Evolutionary conservation across 805 yeast species (phyloP), one percentile per base, ranked within the genome.

Genomic region (Sungouiella blattae): DNA sequence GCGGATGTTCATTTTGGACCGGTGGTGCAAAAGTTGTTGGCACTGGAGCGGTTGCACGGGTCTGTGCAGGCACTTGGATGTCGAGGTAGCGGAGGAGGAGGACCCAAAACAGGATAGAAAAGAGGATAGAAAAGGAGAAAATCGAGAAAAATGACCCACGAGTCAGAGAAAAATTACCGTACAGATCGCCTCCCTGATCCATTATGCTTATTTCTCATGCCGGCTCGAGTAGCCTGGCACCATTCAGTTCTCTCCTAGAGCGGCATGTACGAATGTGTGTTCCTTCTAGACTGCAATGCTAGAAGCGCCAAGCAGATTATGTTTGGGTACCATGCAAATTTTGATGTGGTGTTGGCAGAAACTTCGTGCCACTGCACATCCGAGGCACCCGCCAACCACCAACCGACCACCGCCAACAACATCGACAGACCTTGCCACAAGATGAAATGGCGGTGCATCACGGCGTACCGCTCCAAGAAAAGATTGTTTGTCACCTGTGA

Each of bases 401-500:
- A 17, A 9, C 18, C 17, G 26, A 11, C 26, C 11, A 36, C 30
- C 4, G 18, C 18, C 7, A 20, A 25, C 14, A 32, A 35, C 16
- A 34, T 7, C 12, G 32, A 33, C 9, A 17, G 14, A 6, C 5
- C 7, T 13, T 36, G 36, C 14, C 30, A 14, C 11, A 6, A 6
- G 14, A 33, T 12, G 13, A 33, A 37, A 20, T 21, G 28, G 26
- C 32, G 32, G 34, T 37, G 41, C 12, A 29, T 18, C 3, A 26
- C 26, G 3, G 22, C 14, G 11, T 13, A 23, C 9, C 11, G 25
- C 25, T 32, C 40, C 16, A 36, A 28, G 13, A 46, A 46, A 48
- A 48, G 44, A 28, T 41, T 40, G 12, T 37, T 35, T 9, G 49
- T 42, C n/a, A 38, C 25, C 29, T 42, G 47, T 6, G 47, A 44